phyloP scores from a whole-genome alignment of 306 rosid species.

The Sechiopsis laciniata region DNA sequence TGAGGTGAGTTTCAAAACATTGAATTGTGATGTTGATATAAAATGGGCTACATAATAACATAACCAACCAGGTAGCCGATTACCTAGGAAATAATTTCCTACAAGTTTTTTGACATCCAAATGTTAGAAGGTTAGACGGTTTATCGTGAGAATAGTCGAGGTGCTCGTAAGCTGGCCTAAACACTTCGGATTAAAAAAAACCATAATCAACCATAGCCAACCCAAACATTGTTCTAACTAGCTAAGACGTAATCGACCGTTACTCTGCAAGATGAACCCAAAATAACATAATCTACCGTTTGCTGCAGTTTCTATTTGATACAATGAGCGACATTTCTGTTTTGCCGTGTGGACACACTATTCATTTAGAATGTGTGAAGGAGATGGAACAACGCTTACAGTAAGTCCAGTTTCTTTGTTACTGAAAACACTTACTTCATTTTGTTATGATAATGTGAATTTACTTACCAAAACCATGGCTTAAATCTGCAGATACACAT shows the following conservation, averaged over 20 bases:
- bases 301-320: conserved; percentile 65
- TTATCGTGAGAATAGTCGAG: too few species aligned
- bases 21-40: background rate
- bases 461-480: background rate
- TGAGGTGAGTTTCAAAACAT: conserved; percentile 45
- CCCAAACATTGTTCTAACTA: background rate
- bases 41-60: background rate
- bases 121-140: too few species aligned
- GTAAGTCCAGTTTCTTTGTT: conserved; percentile 34
- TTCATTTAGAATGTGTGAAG: conserved; percentile 59
- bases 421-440: background rate
- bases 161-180: too few species aligned
- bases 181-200: too few species aligned
- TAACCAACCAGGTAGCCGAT: too few species aligned
- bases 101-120: too few species aligned
- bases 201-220: background rate
- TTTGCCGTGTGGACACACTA: conserved; percentile 58
- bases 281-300: background rate
- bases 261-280: background rate
- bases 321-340: conserved; percentile 54
- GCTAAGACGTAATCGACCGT: background rate
- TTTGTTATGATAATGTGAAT: background rate
- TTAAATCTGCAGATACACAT: conserved; percentile 49
- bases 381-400: conserved; percentile 53
- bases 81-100: too few species aligned